Conservation (phyloP, 805 yeast species). For the Kuraishia floccosa region DNA sequence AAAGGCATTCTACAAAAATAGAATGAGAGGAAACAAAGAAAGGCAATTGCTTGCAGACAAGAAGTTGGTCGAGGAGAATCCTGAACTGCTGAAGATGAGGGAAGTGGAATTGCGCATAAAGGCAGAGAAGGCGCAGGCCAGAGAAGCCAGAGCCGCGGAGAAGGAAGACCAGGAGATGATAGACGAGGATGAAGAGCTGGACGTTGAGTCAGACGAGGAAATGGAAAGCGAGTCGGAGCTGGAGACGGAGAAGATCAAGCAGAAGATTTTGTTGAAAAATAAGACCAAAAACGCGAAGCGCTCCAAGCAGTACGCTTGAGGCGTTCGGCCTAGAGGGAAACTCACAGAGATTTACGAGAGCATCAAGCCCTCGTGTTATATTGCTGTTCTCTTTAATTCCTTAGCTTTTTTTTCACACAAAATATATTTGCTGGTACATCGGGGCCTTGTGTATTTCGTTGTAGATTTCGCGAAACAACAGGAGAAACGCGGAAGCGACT, state of each 20-base stretch:
- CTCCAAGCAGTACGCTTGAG: too few species aligned
- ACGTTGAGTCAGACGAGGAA: conserved; percentile 37
- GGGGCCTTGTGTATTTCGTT: too few species aligned
- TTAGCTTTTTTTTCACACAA: too few species aligned
- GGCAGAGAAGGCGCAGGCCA: conserved; percentile 61
- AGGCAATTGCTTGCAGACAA: conserved; percentile 75
- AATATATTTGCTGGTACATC: too few species aligned
- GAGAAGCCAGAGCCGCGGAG: conserved; percentile 34
- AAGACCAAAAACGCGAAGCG: too few species aligned
- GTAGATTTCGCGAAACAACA: too few species aligned
- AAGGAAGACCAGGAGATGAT: conserved; percentile 32
- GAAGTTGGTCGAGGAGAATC: conserved; percentile 80
- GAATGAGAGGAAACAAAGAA: conserved; percentile 97
- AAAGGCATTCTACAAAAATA: conserved; percentile 96
- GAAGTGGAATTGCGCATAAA: conserved; percentile 80
- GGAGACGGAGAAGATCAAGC: conserved; percentile 33
- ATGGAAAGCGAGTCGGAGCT: conserved; percentile 36
- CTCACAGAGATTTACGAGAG: too few species aligned
- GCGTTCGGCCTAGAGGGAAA: too few species aligned
- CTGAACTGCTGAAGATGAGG: conserved; percentile 83
- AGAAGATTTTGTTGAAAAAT: conserved; percentile 55
- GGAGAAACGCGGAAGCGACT: too few species aligned
- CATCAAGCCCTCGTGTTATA: too few species aligned
- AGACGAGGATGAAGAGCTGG: conserved; percentile 28
- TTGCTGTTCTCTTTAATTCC: too few species aligned